Conservation (phyloP, 106 monocot genomes). For the Posidonia australis region DNA sequence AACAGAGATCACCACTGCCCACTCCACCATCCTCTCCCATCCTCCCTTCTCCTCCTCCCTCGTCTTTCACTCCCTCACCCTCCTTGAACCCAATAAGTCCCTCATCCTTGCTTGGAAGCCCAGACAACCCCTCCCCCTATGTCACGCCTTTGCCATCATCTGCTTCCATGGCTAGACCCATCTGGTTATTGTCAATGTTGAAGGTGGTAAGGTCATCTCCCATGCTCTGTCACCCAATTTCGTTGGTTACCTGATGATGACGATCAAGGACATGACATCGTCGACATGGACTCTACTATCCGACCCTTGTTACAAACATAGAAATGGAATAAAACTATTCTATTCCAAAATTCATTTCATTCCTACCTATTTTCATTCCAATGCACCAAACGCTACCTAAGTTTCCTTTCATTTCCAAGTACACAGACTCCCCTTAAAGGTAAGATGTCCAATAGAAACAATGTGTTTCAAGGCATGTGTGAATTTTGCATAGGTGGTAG, state of each 20-base stretch:
- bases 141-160: slow-evolving; percentile 35
- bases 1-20: slow-evolving; percentile 40
- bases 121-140: slow-evolving; percentile 28
- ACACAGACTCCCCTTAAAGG: too few species aligned
- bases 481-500: too few species aligned
- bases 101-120: slow-evolving; percentile 30
- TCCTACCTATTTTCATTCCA: too few species aligned
- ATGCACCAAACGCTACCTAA: too few species aligned
- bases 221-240: slow-evolving; percentile 3
- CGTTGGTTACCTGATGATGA: slow-evolving; percentile 67
- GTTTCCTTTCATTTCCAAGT: too few species aligned
- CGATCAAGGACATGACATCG: slow-evolving; percentile 52
- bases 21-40: slow-evolving; percentile 43
- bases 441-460: too few species aligned
- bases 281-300: slow-evolving; percentile 40
- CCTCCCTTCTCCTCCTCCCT: slow-evolving; percentile 53
- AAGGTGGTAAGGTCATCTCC: slow-evolving; percentile 15
- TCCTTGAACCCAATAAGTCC: too few species aligned
- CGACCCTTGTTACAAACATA: slow-evolving; percentile 53
- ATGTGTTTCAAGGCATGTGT: too few species aligned
- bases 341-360: too few species aligned
- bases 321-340: too few species aligned
- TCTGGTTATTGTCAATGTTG: too few species aligned
- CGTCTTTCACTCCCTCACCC: too few species aligned
- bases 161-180: slow-evolving; percentile 26